Conservation (phyloP, 2,329 filamentous ascomycete species). For the Apiospora marii region DNA sequence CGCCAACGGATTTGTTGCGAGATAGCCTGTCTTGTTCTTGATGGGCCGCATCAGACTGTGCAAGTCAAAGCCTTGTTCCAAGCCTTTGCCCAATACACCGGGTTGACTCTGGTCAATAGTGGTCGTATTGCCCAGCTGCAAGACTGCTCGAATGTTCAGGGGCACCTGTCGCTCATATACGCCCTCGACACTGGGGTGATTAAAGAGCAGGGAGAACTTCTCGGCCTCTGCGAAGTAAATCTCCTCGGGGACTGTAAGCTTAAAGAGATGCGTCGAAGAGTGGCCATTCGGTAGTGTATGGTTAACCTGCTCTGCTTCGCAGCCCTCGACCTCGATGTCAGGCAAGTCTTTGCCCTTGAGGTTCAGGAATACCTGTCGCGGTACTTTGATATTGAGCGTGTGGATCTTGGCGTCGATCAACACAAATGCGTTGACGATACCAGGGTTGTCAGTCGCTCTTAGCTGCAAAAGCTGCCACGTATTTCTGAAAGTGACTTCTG, state of each 20-base stretch:
- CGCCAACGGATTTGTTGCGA: constrained; percentile 75
- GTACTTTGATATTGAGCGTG: constrained; percentile 85
- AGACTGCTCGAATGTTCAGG: constrained; percentile 82
- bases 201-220: constrained; percentile 84
- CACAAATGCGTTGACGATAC: constrained; percentile 87
- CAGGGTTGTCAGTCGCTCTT: constrained; percentile 80
- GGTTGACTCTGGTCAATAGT: constrained; percentile 91
- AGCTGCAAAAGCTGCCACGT: constrained; percentile 97
- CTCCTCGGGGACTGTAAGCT: constrained; percentile 88
- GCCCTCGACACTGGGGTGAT: constrained; percentile 93
- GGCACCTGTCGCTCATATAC: constrained; percentile 96
- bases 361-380: constrained; percentile 89
- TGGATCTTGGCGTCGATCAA: constrained; percentile 95
- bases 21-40: constrained; percentile 70
- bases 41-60: constrained; percentile 73
- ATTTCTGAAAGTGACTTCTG: constrained; percentile 86
- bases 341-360: constrained; percentile 87
- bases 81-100: constrained; percentile 88
- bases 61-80: constrained; percentile 94
- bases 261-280: constrained; percentile 92
- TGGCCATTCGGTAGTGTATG: constrained; percentile 95
- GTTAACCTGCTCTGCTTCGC: constrained; percentile 90
- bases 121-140: constrained; percentile 89
- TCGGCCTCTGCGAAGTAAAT: constrained; percentile 85
- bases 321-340: constrained; percentile 85